Base-by-base conservation (phyloP, 768 basidiomycete genomes). In the Vararia minispora region DNA sequence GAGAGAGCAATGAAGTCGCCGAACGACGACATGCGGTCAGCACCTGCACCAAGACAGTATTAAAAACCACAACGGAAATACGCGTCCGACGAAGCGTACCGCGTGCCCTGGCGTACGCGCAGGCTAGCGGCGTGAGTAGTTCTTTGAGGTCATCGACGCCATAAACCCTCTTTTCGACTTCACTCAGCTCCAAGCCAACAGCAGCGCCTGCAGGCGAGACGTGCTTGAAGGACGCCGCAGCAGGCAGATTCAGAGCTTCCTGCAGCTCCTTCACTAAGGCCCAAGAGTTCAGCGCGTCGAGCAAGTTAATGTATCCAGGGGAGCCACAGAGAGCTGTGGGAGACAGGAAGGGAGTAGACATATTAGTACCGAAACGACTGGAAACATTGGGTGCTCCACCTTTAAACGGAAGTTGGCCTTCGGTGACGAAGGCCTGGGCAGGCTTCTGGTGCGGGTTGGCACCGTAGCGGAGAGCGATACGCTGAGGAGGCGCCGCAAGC, bases 361-460 rank as follows among this genome's bases (percentile, higher is more conserved):
- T 17, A 47, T 43, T 29, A 11, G 14, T 11, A 25, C 4, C 20
- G n/a, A 9, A 17, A 7, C 29, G 2, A 35, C 13, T 2, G 5
- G 17, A 28, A 14, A 14, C 27, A 7, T 23, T 37, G 31, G 9
- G 33, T 9, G 0, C 44, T 58, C 10, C 42, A 88, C 92, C 86
- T 68, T 84, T 92, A 74, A 99, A 94, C 13, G 95, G 95, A 29
- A 99, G 69, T 50, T 79, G 74, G 16, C 91, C 90, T 40, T 81
- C 74, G 2, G 81, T 71, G 7, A 98, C 90, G 52, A 79, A 98
- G 0, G 95, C 92, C 58, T 97, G 91, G 0, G 95, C 94, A 27
- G 95, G 95, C 62, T 91, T 95, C 58, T 99, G 95, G 54, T 99
- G 95, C 3, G 95, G 95, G 60, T 99, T 99, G 4, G 90, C 91